A percentile compares a stretch with the other conserved stretches of the same genome.
Evolutionary conservation across 768 basidiomycete genomes (phyloP).

Genomic region (Mycena amicta): DNA sequence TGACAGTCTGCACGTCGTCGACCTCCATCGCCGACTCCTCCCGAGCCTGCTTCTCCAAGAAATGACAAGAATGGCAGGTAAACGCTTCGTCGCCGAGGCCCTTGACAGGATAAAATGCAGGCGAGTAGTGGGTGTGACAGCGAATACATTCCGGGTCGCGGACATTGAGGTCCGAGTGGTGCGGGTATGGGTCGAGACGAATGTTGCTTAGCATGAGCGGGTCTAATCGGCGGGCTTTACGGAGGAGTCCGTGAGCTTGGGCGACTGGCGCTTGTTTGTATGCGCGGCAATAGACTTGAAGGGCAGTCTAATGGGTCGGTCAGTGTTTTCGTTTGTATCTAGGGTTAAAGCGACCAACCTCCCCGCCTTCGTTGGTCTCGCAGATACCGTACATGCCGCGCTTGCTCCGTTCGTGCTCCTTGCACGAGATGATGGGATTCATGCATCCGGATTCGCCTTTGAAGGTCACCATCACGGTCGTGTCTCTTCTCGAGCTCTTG

Average conservation of each 20-base stretch:
- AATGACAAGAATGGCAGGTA: constrained; percentile 52
- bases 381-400: constrained; percentile 81
- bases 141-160: constrained; percentile 54
- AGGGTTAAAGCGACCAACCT: constrained; percentile 65
- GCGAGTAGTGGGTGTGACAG: constrained; percentile 74
- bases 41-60: constrained; percentile 38
- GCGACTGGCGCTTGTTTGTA: constrained; percentile 80
- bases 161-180: constrained; percentile 20
- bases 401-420: constrained; percentile 67
- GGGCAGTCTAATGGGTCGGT: constrained; percentile 90
- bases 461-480: constrained; percentile 67
- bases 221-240: constrained; percentile 88
- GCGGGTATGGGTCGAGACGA: constrained; percentile 38
- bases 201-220: constrained; percentile 51
- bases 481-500: constrained; percentile 75
- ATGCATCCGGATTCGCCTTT: constrained; percentile 80
- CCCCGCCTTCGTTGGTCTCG: constrained; percentile 77
- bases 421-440: constrained; percentile 76
- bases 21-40: constrained; percentile 16
- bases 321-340: no score
- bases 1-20: no score
- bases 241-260: constrained; percentile 82
- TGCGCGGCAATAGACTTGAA: constrained; percentile 82
- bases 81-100: constrained; percentile 14
- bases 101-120: constrained; percentile 62